Base-by-base conservation (phyloP, 139 green algal species). In the Chlamydomonas schloesseri region DNA sequence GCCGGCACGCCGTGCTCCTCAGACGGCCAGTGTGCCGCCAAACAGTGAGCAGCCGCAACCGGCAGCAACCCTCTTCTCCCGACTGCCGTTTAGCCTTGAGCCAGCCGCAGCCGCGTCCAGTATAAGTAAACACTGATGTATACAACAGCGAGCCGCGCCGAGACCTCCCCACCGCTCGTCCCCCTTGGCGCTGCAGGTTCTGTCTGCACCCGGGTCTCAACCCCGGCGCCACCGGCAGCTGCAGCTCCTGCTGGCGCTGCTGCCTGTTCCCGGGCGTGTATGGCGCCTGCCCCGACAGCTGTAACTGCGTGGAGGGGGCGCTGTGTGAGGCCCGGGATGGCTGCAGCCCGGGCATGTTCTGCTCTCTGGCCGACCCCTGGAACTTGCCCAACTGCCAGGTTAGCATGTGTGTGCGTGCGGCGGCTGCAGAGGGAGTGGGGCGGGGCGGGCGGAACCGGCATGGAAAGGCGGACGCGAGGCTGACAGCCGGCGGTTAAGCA, bases 241-340 rank as follows among this genome's bases (percentile, higher is more conserved):
- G 88, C 82, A 26, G 58, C 17, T 47, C 67, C 29, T 91, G 88
- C 55, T 91, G 88, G 88, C 76, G 88, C 47, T 91, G 88, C 83
- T 87, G 70, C 50, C 82, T 91, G 3, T 91, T 87, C 64, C 83
- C 88, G 3, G 37, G 46, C 20, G 28, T 89, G 13, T 91, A 82
- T 28, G 82, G 82, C 24, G 4, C 1, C 0, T 91, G 88, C 50
- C 82, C 88, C 3, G 42, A 36, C 0, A 0, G 15, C 11, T 91
- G 81, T 37, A 74, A 29, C 37, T 90, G 73, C 73, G 71, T 57
- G 4, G 10, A 33, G 33, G 82, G 82, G 8, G 4, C 0, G 2
- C 2, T 33, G 9, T 91, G 88, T 50, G 60, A 71, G 42, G 47
- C 26, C 8, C 58, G 70, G 6, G 67, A 31, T 0, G 53, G 77